Evolutionary conservation across 1,284 basidiomycete species (phyloP).

Genomic region (Ustilago bromivora): DNA sequence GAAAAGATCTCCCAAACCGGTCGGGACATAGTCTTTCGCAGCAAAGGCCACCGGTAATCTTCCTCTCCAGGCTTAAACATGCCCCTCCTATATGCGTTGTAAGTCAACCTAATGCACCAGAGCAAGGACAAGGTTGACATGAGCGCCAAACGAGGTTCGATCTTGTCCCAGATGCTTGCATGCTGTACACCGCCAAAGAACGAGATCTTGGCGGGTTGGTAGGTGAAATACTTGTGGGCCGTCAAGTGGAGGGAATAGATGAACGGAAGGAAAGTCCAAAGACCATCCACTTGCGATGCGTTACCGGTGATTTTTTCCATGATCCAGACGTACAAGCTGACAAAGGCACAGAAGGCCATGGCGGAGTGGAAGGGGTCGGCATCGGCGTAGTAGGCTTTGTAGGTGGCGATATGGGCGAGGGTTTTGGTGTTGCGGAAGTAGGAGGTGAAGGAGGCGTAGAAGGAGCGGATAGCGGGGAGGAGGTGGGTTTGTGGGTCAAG

Average conservation of each 20-base stretch:
- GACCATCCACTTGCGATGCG: conserved; percentile 64
- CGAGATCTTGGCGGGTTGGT: conserved; percentile 44
- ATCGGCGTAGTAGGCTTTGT: conserved; percentile 55
- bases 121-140: conserved; percentile 68
- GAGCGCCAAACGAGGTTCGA: conserved; percentile 69
- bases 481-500: conserved; percentile 48
- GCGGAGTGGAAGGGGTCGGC: conserved; percentile 60
- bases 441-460: conserved; percentile 36
- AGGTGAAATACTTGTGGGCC: conserved; percentile 56
- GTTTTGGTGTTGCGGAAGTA: conserved; percentile 34
- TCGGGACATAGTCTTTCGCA: conserved; percentile 77
- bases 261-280: conserved; percentile 65
- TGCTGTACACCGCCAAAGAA: conserved; percentile 41
- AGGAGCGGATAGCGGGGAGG: conserved; percentile 45
- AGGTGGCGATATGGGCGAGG: conserved; percentile 38
- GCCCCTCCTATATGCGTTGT: conserved; percentile 86
- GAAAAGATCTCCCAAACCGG: conserved; percentile 84
- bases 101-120: conserved; percentile 76
- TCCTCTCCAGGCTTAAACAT: conserved; percentile 82
- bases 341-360: conserved; percentile 53
- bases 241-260: conserved; percentile 65
- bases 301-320: conserved; percentile 64
- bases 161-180: conserved; percentile 43
- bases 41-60: conserved; percentile 89
- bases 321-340: conserved; percentile 57